These are phyloP conservation scores for Rubia tinctorum DNA, from an alignment of 305 asterid genomes.

Conservation along the genomic window DNA sequence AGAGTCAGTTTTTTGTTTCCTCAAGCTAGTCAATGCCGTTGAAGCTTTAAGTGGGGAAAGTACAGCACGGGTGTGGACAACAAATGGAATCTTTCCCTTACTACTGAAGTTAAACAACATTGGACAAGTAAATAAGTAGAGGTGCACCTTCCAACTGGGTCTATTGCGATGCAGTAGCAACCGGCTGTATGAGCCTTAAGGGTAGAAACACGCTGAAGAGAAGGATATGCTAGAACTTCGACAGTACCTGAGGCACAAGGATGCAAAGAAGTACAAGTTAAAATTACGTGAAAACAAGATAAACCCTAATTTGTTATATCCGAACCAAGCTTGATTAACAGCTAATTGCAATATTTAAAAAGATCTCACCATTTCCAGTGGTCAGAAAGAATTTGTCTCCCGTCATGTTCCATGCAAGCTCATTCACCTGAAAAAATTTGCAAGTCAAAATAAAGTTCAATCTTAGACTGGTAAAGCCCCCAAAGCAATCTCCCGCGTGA, in stretches of 20 bases:
- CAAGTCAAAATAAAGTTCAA: background rate
- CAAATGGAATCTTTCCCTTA: background rate
- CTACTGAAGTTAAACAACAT: background rate
- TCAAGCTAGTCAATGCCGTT: background rate
- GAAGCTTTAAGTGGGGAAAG: background rate
- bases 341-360: background rate
- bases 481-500: background rate
- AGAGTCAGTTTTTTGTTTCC: background rate
- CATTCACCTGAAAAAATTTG: conserved; percentile 65
- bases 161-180: conserved; percentile 98
- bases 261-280: background rate
- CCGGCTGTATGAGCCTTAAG: conserved; percentile 98
- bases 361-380: conserved; percentile 83
- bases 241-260: conserved; percentile 63
- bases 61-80: background rate
- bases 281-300: background rate
- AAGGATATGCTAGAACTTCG: conserved; percentile 89
- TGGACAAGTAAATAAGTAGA: conserved; percentile 10
- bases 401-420: conserved; percentile 86
- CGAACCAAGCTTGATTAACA: conserved; percentile 9
- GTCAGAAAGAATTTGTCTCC: conserved; percentile 92
- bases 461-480: background rate
- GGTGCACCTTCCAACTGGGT: conserved; percentile 82
- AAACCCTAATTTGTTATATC: background rate
- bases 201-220: conserved; percentile 71